Conservation (phyloP, 495 filamentous ascomycete genomes). For the Podospora tetraspora region DNA sequence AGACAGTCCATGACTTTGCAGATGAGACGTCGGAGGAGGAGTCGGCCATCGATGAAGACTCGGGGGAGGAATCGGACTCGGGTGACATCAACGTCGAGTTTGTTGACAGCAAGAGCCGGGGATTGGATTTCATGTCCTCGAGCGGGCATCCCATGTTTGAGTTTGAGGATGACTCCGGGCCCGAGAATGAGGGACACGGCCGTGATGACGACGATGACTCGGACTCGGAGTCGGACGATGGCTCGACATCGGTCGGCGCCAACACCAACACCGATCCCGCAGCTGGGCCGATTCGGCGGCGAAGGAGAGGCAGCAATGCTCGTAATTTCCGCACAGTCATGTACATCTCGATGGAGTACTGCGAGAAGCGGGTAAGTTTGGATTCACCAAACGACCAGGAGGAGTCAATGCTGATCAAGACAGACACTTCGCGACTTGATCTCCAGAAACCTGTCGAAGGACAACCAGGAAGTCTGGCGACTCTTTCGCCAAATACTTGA, state of each 20-base stretch:
- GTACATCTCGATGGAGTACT: slow-evolving; percentile 83
- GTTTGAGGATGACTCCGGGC: slow-evolving; percentile 67
- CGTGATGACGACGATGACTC: slow-evolving; percentile 27
- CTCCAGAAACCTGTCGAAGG: slow-evolving; percentile 62
- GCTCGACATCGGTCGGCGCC: slow-evolving; percentile 17
- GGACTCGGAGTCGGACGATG: slow-evolving; percentile 27
- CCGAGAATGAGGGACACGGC: slow-evolving; percentile 39
- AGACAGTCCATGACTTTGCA: slow-evolving; percentile 56
- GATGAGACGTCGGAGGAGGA: slow-evolving; percentile 48
- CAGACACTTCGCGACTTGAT: slow-evolving; percentile 90
- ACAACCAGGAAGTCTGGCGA: slow-evolving; percentile 76
- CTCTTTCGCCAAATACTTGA: slow-evolving; percentile 88
- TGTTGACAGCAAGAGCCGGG: slow-evolving; percentile 64
- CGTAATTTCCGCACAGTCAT: slow-evolving; percentile 39
- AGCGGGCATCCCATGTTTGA: slow-evolving; percentile 75
- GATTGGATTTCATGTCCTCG: slow-evolving; percentile 89
- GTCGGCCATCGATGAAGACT: slow-evolving; percentile 39
- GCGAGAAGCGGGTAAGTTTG: slow-evolving; percentile 72
- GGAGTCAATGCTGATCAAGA: background rate
- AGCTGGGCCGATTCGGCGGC: slow-evolving; percentile 15
- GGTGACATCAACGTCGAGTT: slow-evolving; percentile 55
- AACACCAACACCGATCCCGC: slow-evolving; percentile 11
- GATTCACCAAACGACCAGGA: slow-evolving; percentile 1
- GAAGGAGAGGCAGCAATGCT: slow-evolving; percentile 30
- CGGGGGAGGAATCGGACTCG: slow-evolving; percentile 15